Conservation (phyloP, 371 early-diverging fungal species). For the Mucor ambiguus region DNA sequence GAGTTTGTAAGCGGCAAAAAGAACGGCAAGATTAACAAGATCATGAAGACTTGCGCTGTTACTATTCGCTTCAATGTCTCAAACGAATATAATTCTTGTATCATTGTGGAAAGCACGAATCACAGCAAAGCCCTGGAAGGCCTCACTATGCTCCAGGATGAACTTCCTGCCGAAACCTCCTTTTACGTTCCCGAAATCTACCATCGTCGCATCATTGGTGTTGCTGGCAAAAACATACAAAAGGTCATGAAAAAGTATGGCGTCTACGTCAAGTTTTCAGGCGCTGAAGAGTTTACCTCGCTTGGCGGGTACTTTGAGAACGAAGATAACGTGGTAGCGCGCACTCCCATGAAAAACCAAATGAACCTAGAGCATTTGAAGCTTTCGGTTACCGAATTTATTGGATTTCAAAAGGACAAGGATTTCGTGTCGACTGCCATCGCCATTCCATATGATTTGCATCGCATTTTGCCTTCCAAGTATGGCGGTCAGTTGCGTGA, state of each 20-base stretch:
- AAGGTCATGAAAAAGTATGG: slow-evolving; percentile 94
- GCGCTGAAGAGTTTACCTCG: slow-evolving; percentile 75
- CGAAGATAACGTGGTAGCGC: slow-evolving; percentile 83
- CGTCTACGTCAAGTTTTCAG: slow-evolving; percentile 92
- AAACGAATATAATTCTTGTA: slow-evolving; percentile 76
- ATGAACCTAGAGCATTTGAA: slow-evolving; percentile 68
- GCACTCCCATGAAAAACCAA: slow-evolving; percentile 84
- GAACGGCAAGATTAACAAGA: slow-evolving; percentile 92
- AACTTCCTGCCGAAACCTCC: slow-evolving; percentile 85
- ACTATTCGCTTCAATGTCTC: slow-evolving; percentile 55
- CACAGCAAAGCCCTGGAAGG: slow-evolving; percentile 67
- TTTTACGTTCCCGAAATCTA: slow-evolving; percentile 88
- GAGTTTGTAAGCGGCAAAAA: slow-evolving; percentile 95
- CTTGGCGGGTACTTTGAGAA: slow-evolving; percentile 83
- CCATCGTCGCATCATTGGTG: slow-evolving; percentile 95
- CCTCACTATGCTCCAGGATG: slow-evolving; percentile 73
- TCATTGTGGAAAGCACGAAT: slow-evolving; percentile 64
- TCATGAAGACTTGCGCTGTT: slow-evolving; percentile 71
- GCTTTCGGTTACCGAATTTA: slow-evolving; percentile 77
- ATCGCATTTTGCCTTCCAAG: slow-evolving; percentile 32
- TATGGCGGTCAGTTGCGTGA: slow-evolving; percentile 30
- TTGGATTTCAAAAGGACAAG: slow-evolving; percentile 46
- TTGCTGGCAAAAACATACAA: slow-evolving; percentile 93
- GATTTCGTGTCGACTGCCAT: slow-evolving; percentile 32
- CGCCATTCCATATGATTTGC: slow-evolving; percentile 35